These are phyloP conservation scores for Otatea glauca DNA, from an alignment of 176 grass and related monocot species.

Conservation along the genomic window DNA sequence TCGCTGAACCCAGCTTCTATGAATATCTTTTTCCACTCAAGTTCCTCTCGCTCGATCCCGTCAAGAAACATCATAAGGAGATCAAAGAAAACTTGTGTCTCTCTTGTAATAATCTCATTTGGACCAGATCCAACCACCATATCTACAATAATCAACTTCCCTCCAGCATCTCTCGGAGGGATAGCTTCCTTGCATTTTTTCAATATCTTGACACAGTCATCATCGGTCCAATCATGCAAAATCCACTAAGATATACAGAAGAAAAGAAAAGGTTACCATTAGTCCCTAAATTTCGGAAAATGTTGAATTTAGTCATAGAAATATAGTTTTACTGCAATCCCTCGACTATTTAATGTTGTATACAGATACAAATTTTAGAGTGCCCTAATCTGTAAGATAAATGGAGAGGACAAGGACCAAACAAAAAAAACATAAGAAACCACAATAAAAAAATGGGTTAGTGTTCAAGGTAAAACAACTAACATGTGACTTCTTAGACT, in stretches of 20 bases:
- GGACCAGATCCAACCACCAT: constrained; percentile 42
- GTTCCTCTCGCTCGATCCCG: constrained; percentile 34
- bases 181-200: constrained; percentile 50
- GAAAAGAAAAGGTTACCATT: too few species aligned
- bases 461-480: too few species aligned
- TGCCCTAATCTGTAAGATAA: too few species aligned
- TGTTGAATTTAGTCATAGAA: not conserved
- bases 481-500: too few species aligned
- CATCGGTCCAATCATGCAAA: constrained; percentile 1
- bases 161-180: constrained; percentile 39
- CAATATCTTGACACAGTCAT: constrained; percentile 50
- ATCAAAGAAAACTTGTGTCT: constrained; percentile 47
- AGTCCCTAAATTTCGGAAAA: not conserved
- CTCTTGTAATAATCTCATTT: not conserved
- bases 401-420: too few species aligned
- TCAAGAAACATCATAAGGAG: constrained; percentile 29
- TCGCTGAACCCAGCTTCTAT: constrained; percentile 38
- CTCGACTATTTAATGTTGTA: too few species aligned
- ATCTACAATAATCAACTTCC: constrained; percentile 56
- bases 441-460: too few species aligned
- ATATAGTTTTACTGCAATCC: too few species aligned
- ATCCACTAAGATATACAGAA: constrained; percentile 29
- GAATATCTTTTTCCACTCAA: constrained; percentile 51
- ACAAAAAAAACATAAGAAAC: too few species aligned
- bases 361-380: too few species aligned